A percentile compares a stretch with the other conserved stretches of the same genome.
These are phyloP conservation scores for Mortierella sp. DNA, from an alignment of 371 early-diverging fungal genomes.

Conservation along the genomic window DNA sequence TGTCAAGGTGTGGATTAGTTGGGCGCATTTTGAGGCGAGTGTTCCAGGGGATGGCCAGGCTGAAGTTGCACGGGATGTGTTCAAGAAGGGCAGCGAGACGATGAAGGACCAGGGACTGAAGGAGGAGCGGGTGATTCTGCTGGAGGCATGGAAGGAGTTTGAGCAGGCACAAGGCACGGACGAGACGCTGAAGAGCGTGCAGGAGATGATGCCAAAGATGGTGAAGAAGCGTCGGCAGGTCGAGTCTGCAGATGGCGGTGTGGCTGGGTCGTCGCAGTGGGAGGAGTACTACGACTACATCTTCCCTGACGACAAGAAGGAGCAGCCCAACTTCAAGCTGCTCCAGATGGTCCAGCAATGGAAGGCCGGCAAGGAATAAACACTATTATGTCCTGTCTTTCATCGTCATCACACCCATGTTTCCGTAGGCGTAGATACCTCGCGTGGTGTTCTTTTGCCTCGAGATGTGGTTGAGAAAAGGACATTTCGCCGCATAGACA, in stretches of 20 bases:
- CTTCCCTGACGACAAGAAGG: constrained; percentile 94
- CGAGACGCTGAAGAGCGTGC: constrained; percentile 70
- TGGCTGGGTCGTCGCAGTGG: constrained; percentile 75
- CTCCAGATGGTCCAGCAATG: constrained; percentile 93
- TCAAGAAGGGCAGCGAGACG: constrained; percentile 77
- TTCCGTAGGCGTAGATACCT: neutral
- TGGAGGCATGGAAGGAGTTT: constrained; percentile 95
- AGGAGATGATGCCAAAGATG: constrained; percentile 85
- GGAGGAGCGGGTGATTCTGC: constrained; percentile 86
- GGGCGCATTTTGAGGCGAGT: constrained; percentile 89
- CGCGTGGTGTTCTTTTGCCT: no score
- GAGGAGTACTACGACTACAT: constrained; percentile 99
- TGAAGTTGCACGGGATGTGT: constrained; percentile 78
- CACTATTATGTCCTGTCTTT: neutral
- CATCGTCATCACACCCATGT: neutral
- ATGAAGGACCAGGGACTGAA: constrained; percentile 79
- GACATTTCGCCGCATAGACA: no score
- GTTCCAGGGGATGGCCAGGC: constrained; percentile 69
- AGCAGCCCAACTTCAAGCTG: constrained; percentile 88
- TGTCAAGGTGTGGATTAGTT: constrained; percentile 98
- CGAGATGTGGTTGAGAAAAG: no score
- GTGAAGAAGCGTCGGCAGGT: constrained; percentile 89
- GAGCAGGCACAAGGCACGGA: constrained; percentile 80
- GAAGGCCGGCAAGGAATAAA: constrained; percentile 68
- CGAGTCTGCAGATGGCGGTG: constrained; percentile 63